Evolutionary conservation across 306 rosid species (phyloP).

Genomic region (Delonix regia): DNA sequence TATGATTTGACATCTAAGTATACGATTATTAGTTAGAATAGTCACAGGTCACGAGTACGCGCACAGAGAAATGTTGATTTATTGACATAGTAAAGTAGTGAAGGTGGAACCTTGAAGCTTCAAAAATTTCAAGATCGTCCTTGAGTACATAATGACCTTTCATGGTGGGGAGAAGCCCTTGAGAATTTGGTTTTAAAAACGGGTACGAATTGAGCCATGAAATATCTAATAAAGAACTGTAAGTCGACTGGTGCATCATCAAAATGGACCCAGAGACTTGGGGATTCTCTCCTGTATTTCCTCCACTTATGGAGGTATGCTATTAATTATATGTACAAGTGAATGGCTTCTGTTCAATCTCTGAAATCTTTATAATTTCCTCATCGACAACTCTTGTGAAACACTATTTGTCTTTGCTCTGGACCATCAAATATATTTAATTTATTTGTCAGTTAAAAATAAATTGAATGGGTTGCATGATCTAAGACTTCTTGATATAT

Average conservation of each 20-base stretch:
- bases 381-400: background rate
- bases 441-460: background rate
- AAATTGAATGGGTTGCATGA: slow-evolving; percentile 16
- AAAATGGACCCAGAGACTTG: slow-evolving; percentile 41
- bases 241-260: slow-evolving; percentile 30
- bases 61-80: background rate
- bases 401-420: background rate
- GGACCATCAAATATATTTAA: slow-evolving; percentile 17
- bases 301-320: slow-evolving; percentile 30
- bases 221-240: slow-evolving; percentile 7
- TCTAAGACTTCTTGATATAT: too few species aligned
- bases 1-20: background rate
- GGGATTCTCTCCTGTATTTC: slow-evolving; percentile 32
- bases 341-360: slow-evolving; percentile 45
- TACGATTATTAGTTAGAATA: too few species aligned
- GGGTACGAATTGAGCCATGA: background rate
- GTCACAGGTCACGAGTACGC: background rate
- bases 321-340: slow-evolving; percentile 6
- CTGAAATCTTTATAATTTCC: slow-evolving; percentile 1
- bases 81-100: background rate
- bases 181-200: background rate
- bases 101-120: background rate
- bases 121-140: too few species aligned
- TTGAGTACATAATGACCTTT: slow-evolving; percentile 19
- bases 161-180: background rate